Evolutionary conservation across 2,329 filamentous ascomycete species (phyloP), one percentile per base, ranked within the genome.

Genomic region (Nectriaceae sp.): DNA sequence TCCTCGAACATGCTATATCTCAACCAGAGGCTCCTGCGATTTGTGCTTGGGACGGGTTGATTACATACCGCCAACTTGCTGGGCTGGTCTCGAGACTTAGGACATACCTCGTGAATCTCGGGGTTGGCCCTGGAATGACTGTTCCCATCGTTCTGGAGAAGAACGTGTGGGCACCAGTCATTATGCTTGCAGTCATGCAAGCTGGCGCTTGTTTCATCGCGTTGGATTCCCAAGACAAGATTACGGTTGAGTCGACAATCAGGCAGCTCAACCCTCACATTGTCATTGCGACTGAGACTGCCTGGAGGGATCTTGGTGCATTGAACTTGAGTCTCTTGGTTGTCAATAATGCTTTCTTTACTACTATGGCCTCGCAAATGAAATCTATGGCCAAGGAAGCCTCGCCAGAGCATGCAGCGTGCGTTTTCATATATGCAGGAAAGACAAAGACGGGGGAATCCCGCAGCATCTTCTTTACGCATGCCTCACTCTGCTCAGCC

Each of bases 101-200:
- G 2, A 68, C 67, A 2, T 69, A 77, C 42, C 72, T 90, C 0
- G 63, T 75, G 3, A 70, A 75, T 19, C 66, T 75, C 11, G 81
- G 81, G 0, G 73, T 82, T 0, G 66, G 70, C 0, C 71, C 75
- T 1, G 77, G 80, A 10, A 73, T 79, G 6, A 71, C 87, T 4
- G 77, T 91, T 2, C 84, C 83, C 4, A 75, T 91, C 5, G 79
- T 85, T 16, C 75, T 90, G 60, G 82, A 88, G 37, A 91, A 89
- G 68, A 88, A 80, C 18, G 70, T 83, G 13, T 79, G 87, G 64
- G 76, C 88, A 0, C 86, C 90, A 40, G 71, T 90, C 33, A 78
- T 84, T 5, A 85, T 92, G 51, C 73, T 92, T 18, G 86, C 87
- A 0, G 76, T 85, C 2, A 70, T 90, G 37, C 87, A 88, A 57